Percentiles rank a stretch among this genome's conserved stretches.
Conservation (phyloP, 495 filamentous ascomycete genomes). For the Aspergillus wentii region DNA sequence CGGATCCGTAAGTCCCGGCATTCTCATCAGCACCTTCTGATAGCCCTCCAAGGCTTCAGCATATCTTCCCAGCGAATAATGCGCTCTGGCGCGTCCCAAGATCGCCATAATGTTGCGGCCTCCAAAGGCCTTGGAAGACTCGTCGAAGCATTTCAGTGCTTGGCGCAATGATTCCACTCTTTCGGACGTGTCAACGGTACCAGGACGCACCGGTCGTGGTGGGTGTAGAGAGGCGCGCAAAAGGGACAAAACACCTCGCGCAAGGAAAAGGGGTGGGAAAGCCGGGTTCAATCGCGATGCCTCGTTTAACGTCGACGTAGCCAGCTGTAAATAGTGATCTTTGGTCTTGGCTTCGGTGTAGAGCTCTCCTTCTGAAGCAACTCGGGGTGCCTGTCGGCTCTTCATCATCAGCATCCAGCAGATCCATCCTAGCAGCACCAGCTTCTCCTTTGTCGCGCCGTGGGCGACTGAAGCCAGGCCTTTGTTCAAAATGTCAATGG, state of each 20-base stretch:
- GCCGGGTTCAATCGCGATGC: slow-evolving; percentile 89
- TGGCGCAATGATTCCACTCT: slow-evolving; percentile 73
- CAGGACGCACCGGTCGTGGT: slow-evolving; percentile 56
- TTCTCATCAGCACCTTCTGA: slow-evolving; percentile 76
- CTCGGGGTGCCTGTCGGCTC: slow-evolving; percentile 83
- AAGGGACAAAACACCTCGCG: slow-evolving; percentile 85
- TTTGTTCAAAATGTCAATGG: slow-evolving; percentile 87
- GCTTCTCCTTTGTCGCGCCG: slow-evolving; percentile 73
- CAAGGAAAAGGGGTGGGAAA: slow-evolving; percentile 81
- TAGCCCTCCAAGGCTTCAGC: slow-evolving; percentile 77
- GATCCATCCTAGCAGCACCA: slow-evolving; percentile 75
- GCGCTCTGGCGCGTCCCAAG: slow-evolving; percentile 77
- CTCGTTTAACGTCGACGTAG: slow-evolving; percentile 86
- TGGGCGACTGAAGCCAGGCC: slow-evolving; percentile 69
- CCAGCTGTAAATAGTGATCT: slow-evolving; percentile 86
- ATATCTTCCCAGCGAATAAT: slow-evolving; percentile 79
- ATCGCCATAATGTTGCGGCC: slow-evolving; percentile 86
- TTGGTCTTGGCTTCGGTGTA: slow-evolving; percentile 78
- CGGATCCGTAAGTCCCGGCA: slow-evolving; percentile 86
- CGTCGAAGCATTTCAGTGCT: slow-evolving; percentile 87
- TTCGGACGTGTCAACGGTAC: slow-evolving; percentile 64
- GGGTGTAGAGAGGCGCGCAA: slow-evolving; percentile 81
- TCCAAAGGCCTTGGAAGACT: slow-evolving; percentile 76
- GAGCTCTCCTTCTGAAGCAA: slow-evolving; percentile 55
- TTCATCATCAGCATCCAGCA: slow-evolving; percentile 94